Conservation (phyloP, 805 yeast genomes). For the Teunomyces lycoperdinae region DNA sequence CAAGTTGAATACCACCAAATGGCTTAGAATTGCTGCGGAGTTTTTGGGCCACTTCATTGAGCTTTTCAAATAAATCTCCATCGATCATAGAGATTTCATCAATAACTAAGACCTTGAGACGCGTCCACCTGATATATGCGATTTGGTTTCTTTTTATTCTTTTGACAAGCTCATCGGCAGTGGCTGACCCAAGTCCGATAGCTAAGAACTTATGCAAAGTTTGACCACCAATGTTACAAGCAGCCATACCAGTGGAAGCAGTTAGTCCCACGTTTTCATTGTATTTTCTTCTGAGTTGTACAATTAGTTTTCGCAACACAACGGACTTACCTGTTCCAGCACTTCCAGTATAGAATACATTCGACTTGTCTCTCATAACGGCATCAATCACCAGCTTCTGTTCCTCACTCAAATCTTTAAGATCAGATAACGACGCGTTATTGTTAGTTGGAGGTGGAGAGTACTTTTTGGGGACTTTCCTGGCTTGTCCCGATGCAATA, state of each 20-base stretch:
- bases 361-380: constrained; percentile 49
- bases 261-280: constrained; percentile 75
- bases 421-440: constrained; percentile 2
- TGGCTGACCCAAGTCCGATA: constrained; percentile 71
- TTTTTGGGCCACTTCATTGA: constrained; percentile 64
- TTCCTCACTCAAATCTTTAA: constrained; percentile 29
- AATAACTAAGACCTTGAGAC: constrained; percentile 67
- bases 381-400: constrained; percentile 48
- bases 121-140: constrained; percentile 57
- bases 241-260: constrained; percentile 96
- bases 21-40: constrained; percentile 55
- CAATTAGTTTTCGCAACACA: constrained; percentile 61
- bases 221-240: constrained; percentile 87
- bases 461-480: constrained; percentile 17
- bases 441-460: constrained; percentile 5
- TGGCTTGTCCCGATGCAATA: constrained; percentile 17
- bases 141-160: constrained; percentile 47
- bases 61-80: constrained; percentile 69
- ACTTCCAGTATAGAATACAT: constrained; percentile 75
- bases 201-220: constrained; percentile 87
- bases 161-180: constrained; percentile 43
- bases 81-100: constrained; percentile 97
- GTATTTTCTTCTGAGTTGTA: constrained; percentile 14
- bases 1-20: constrained; percentile 91
- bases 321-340: constrained; percentile 90